phyloP scores from a whole-genome alignment of 495 filamentous ascomycete species.

The Elasticomyces elasticus region DNA sequence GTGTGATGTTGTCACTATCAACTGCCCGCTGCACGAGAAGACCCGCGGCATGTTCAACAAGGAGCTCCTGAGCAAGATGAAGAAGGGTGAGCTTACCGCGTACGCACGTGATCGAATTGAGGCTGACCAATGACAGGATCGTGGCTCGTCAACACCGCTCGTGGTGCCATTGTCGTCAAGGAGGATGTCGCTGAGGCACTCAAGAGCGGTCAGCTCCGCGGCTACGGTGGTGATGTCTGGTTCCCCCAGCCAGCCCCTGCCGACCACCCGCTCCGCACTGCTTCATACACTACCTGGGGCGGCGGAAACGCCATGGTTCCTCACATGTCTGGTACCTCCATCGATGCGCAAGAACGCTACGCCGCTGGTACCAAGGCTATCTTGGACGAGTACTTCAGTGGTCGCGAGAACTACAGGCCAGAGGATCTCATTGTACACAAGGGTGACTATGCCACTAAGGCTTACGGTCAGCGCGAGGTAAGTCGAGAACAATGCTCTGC shows the following conservation, averaged over 20 bases:
- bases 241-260: slow-evolving; percentile 88
- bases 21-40: slow-evolving; percentile 98
- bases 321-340: slow-evolving; percentile 94
- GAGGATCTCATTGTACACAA: slow-evolving; percentile 87
- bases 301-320: slow-evolving; percentile 97
- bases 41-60: slow-evolving; percentile 96
- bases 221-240: slow-evolving; percentile 95
- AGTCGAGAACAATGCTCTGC: no score
- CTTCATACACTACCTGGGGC: slow-evolving; percentile 77
- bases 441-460: slow-evolving; percentile 92
- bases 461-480: slow-evolving; percentile 74
- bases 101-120: background rate
- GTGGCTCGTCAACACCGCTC: slow-evolving; percentile 97
- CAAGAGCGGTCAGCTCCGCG: slow-evolving; percentile 84
- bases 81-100: slow-evolving; percentile 54
- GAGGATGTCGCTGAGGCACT: slow-evolving; percentile 95
- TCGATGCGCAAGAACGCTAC: slow-evolving; percentile 95
- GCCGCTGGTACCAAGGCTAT: slow-evolving; percentile 82
- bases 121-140: slow-evolving; percentile 44
- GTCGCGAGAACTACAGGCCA: slow-evolving; percentile 73
- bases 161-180: slow-evolving; percentile 98
- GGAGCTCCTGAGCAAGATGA: slow-evolving; percentile 99
- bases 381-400: slow-evolving; percentile 80
- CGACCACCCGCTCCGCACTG: slow-evolving; percentile 88
- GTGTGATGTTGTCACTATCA: slow-evolving; percentile 98